Base-by-base conservation (phyloP, 805 yeast species). In the Candida awuae region DNA sequence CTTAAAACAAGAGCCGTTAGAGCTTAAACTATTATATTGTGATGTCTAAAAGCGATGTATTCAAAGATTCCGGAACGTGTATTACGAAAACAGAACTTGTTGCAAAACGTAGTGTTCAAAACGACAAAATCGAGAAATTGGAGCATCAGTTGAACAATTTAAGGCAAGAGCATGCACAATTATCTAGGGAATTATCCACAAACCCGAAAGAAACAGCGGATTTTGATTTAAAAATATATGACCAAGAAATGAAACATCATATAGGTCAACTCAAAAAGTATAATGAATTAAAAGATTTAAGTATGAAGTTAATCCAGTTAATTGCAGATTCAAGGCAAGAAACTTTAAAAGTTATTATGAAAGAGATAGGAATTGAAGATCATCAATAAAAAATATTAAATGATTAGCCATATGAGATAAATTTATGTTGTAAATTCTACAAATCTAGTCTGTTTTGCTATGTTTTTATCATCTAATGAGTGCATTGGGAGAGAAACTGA, bases 241-340 rank as follows among this genome's bases (percentile, higher is more conserved):
- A 66, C 29, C 56, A 51, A 1, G 61, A 77, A 1, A 69, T 72
- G n/a, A 62, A 65, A 30, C 50, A 54, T 20, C 85, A 81, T 46
- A 75, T 80, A 18, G 51, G 55, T 20, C 64, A 66, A 37, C 56
- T 80, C 29, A 74, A 75, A 44, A 58, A 63, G 38, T 81, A 80
- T 55, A 77, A 80, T 49, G 84, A 78, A 43, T 56, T 81, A 18
- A 70, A 73, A 49, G 87, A 80, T 51, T 65, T 68, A 2, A 83
- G 84, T 0, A 50, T 77, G 38, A 67, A 71, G 6, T 53, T 81
- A 44, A 69, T 77, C 9, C 70, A 72, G 29, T 55, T 77, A 63
- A 75, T 80, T 23, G 81, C 84, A 1, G 76, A 73, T 37, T 80
- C 76, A 43, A 64, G 75, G 42, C 60, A 66, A 19, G 58, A 71